A percentile compares a stretch with the other conserved stretches of the same genome.
Evolutionary conservation across 2,329 filamentous ascomycete genomes (phyloP).

Genomic region (Fusarium palustre): DNA sequence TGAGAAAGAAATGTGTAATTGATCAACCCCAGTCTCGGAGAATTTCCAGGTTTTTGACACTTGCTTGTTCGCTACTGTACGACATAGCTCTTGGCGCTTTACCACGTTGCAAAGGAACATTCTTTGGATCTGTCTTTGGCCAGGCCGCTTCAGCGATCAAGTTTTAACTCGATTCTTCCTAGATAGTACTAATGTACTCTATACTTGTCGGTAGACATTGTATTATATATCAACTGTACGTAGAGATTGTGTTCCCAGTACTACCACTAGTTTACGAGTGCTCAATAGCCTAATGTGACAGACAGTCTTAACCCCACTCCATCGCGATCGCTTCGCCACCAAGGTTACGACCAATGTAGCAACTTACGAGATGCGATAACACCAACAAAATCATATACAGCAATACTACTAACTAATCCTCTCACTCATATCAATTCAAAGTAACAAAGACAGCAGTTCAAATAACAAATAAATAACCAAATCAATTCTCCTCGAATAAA

Average conservation of each 20-base stretch:
- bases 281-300: not conserved
- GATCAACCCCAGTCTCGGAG: constrained; percentile 17
- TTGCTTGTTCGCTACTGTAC: constrained; percentile 4
- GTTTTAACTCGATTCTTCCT: no score
- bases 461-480: constrained; percentile 17
- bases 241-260: not conserved
- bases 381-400: not conserved
- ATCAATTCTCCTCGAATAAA: constrained; percentile 18
- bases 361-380: no score
- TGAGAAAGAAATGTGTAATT: not conserved
- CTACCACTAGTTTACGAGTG: not conserved
- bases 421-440: not conserved
- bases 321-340: not conserved
- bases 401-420: not conserved
- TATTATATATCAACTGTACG: not conserved
- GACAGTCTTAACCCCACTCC: not conserved
- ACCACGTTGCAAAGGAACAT: not conserved
- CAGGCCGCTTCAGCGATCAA: not conserved
- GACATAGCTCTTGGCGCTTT: not conserved
- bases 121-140: not conserved
- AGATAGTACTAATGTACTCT: no score
- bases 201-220: no score
- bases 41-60: not conserved
- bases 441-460: rapidly evolving
- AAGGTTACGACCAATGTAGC: not conserved